phyloP scores from a whole-genome alignment of 495 filamentous ascomycete species.

The Letharia lupina region DNA sequence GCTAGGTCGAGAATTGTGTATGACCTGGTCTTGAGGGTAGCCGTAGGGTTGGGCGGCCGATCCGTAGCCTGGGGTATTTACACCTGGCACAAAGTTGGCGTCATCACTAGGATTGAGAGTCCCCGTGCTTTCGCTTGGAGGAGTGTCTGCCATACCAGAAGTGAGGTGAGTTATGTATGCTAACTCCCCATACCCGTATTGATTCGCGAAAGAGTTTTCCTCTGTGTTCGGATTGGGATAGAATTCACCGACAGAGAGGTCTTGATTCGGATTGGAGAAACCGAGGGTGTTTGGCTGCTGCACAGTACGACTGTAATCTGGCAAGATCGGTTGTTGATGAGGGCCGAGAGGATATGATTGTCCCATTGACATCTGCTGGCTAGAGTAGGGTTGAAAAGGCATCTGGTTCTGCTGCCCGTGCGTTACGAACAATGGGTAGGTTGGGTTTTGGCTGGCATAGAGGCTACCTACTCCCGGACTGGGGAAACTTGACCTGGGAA shows the following conservation, averaged over 20 bases:
- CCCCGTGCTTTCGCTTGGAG: conserved; percentile 49
- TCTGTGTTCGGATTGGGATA: conserved; percentile 94
- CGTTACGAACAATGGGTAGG: conserved; percentile 16
- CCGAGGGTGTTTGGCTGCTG: conserved; percentile 25
- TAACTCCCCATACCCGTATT: conserved; percentile 89
- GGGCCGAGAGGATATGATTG: conserved; percentile 44
- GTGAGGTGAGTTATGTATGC: conserved; percentile 92
- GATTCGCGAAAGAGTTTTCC: conserved; percentile 89
- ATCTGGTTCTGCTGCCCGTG: conserved; percentile 31
- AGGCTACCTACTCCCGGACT: conserved; percentile 21
- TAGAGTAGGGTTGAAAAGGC: conserved; percentile 42
- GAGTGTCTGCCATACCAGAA: conserved; percentile 71
- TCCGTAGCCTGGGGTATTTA: conserved; percentile 25
- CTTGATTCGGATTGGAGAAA: conserved; percentile 31
- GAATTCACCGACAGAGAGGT: conserved; percentile 49
- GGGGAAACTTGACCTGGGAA: conserved; percentile 16
- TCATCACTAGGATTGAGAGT: conserved; percentile 28
- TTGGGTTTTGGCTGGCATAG: conserved; percentile 19
- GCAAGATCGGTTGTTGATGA: conserved; percentile 25
- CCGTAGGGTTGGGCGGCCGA: conserved; percentile 14
- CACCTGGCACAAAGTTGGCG: conserved; percentile 29
- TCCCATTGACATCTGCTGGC: conserved; percentile 61
- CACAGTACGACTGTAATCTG: conserved; percentile 20
- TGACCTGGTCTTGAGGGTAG: conserved; percentile 13
- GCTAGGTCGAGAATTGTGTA: conserved; percentile 18